Percentiles rank a stretch among this genome's conserved stretches.
Evolutionary conservation across 164 flowering plant genomes (phyloP).

Genomic region (Sedum album): DNA sequence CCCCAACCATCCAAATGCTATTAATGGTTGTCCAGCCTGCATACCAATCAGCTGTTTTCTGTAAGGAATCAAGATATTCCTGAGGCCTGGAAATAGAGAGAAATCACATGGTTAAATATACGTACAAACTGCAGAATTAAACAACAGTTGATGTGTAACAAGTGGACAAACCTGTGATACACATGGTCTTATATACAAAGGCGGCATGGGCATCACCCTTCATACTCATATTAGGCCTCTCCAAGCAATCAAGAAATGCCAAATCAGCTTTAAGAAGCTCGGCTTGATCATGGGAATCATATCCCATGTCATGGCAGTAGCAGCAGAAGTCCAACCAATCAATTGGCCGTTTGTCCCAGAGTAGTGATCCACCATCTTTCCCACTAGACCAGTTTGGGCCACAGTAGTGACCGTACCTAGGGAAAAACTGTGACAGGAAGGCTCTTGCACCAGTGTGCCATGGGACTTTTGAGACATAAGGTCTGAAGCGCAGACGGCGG

Average conservation of each 20-base stretch:
- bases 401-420: too few species aligned
- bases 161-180: slow-evolving; percentile 65
- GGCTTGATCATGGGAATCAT: too few species aligned
- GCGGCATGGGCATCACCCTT: slow-evolving; percentile 51
- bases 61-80: slow-evolving; percentile 66
- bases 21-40: slow-evolving; percentile 29
- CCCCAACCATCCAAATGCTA: slow-evolving; percentile 47
- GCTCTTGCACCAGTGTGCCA: too few species aligned
- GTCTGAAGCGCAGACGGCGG: slow-evolving; percentile 53
- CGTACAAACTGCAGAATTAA: too few species aligned
- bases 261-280: slow-evolving; percentile 88
- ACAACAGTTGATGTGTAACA: too few species aligned
- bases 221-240: too few species aligned
- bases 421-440: too few species aligned
- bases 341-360: slow-evolving; percentile 93
- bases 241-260: slow-evolving; percentile 91
- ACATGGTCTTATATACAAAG: slow-evolving; percentile 67
- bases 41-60: too few species aligned
- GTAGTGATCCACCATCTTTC: slow-evolving; percentile 68
- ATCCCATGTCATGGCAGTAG: too few species aligned
- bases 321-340: too few species aligned
- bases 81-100: slow-evolving; percentile 58
- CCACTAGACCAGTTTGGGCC: too few species aligned
- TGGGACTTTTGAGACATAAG: slow-evolving; percentile 85
- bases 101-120: too few species aligned